Evolutionary conservation across 2,329 filamentous ascomycete genomes (phyloP), one percentile per base, ranked within the genome.

Genomic region (Hypoxylon sp.): DNA sequence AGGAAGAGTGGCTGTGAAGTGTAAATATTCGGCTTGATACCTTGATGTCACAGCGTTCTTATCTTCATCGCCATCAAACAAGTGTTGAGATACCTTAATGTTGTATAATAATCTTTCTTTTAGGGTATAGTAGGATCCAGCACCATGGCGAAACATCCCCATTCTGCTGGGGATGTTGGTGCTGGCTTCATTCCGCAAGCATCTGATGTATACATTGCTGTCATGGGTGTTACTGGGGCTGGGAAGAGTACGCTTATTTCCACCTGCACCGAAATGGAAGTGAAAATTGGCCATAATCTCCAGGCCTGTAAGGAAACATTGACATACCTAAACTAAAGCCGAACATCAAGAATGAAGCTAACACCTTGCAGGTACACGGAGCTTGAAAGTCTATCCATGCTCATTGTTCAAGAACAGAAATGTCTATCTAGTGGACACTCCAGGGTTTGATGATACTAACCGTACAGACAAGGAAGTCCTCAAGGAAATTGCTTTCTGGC

Each of bases 391-490:
- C 26, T 61, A 50, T 36, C 76, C 32, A 71, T 74, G 57, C 72
- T 72, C 18, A 70, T 71, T 40, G 70, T 77, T 32, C 68, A 72
- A 26, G 73, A 72, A 14, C 71, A 48, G 68, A 16, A 71, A 64
- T 11, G 73, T 78, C 26, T 69, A 70, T 32, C 74, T 79, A 12
- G 76, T 83, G 61, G 82, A 84, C 65, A 84, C 82, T 0, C 82
- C 82, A 0, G 82, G 82, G 0, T 84, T 84, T 64, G 77, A 82
- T 28, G 82, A 84, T 56, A 83, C 80, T 0, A 70, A 74, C 46
- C 69, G 77, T 18, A 77, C 77, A 4, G 82, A 84, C 58, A 75
- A 78, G 5, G 81, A 84, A 30, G 78, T 84, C 1, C 75, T 84
- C 1, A 50, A 73, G n/a, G 73, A 79, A 38, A 80, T 84, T 22